These are phyloP conservation scores for Colletotrichum eleusines DNA, from an alignment of 2,329 filamentous ascomycete species.

Conservation along the genomic window DNA sequence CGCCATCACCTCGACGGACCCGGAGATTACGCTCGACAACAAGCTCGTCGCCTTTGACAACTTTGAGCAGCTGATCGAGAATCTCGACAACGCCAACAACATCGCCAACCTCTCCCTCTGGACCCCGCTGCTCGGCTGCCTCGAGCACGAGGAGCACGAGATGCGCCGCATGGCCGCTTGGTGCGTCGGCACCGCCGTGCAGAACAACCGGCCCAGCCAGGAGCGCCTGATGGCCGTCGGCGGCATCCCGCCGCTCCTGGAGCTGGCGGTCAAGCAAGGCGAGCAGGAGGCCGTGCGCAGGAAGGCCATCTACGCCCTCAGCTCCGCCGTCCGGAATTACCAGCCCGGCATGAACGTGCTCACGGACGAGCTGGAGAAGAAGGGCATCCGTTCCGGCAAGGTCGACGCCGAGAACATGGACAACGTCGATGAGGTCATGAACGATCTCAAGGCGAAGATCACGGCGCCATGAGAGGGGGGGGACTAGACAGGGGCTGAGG, in stretches of 20 bases:
- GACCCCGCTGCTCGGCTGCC: constrained; percentile 79
- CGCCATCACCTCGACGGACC: constrained; percentile 72
- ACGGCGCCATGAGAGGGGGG: constrained; percentile 39
- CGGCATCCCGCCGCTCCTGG: constrained; percentile 77
- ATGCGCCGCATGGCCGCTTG: constrained; percentile 90
- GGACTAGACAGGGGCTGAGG: constrained; percentile 17
- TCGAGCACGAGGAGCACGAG: constrained; percentile 77
- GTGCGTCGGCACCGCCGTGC: constrained; percentile 93
- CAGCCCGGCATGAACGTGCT: constrained; percentile 83
- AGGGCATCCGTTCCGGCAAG: constrained; percentile 67
- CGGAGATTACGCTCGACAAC: constrained; percentile 76
- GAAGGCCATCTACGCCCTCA: constrained; percentile 92
- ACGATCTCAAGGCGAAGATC: constrained; percentile 65
- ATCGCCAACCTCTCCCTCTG: constrained; percentile 83
- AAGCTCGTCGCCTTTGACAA: constrained; percentile 92
- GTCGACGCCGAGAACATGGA: constrained; percentile 92
- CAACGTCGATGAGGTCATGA: constrained; percentile 80
- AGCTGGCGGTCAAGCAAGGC: constrained; percentile 71
- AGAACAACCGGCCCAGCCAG: constrained; percentile 92
- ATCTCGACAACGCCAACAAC: constrained; percentile 97
- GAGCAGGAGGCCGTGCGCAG: constrained; percentile 75
- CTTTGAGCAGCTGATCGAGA: constrained; percentile 92
- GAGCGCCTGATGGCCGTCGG: constrained; percentile 74
- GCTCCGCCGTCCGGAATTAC: constrained; percentile 87
- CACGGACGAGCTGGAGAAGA: constrained; percentile 69